phyloP scores from a whole-genome alignment of 2,329 filamentous ascomycete genomes.

The Sarocladiaceae sp. region DNA sequence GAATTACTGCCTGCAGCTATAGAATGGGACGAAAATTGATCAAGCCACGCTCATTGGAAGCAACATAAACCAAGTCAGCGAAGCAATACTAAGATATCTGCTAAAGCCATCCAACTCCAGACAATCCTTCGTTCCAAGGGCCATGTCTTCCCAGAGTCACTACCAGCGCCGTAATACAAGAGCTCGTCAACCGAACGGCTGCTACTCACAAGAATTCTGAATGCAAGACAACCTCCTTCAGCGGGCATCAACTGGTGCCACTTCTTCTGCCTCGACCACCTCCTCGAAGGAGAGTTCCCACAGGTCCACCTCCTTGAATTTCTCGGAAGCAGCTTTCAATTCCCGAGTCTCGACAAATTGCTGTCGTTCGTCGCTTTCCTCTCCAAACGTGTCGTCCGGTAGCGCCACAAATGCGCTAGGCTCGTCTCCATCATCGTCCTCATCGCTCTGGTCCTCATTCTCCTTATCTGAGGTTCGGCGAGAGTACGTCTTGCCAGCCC shows the following conservation, averaged over 20 bases:
- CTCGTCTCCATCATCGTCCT: slow-evolving; percentile 28
- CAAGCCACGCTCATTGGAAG: not conserved
- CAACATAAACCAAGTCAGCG: not conserved
- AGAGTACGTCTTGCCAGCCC: slow-evolving; percentile 42
- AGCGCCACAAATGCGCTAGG: slow-evolving; percentile 37
- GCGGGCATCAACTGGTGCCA: slow-evolving; percentile 47
- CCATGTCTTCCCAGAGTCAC: not conserved
- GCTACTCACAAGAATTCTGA: too few species aligned
- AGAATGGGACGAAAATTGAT: not conserved
- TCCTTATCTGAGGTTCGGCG: slow-evolving; percentile 54
- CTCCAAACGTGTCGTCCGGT: slow-evolving; percentile 41
- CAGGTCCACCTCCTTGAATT: slow-evolving; percentile 66
- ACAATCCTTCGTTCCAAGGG: not conserved
- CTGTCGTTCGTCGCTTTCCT: slow-evolving; percentile 27
- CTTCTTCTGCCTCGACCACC: slow-evolving; percentile 40
- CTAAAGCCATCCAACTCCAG: slow-evolving; percentile 3
- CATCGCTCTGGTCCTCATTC: slow-evolving; percentile 38
- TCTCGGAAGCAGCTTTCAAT: slow-evolving; percentile 54
- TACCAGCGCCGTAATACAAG: not conserved
- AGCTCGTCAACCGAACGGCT: not conserved
- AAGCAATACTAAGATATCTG: slow-evolving; percentile 4
- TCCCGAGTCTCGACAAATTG: slow-evolving; percentile 42
- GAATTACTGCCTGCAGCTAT: too few species aligned
- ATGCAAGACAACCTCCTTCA: slow-evolving; percentile 21
- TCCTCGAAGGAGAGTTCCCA: slow-evolving; percentile 68